These are phyloP conservation scores for Diaporthe sp. DNA, from an alignment of 2,329 filamentous ascomycete species.

Conservation along the genomic window DNA sequence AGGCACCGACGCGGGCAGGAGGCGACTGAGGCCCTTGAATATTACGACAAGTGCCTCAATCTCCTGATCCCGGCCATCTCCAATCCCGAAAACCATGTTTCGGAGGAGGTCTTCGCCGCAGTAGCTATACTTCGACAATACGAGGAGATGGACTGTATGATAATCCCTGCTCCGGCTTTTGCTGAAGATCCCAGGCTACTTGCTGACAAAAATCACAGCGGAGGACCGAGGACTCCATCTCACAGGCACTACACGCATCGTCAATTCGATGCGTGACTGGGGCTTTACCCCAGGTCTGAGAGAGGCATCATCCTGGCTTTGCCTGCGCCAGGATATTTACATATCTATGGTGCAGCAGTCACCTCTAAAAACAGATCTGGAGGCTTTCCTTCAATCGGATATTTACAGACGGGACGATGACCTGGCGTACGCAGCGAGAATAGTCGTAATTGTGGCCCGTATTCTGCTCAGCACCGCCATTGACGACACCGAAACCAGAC, in stretches of 20 bases:
- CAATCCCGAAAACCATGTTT: neutral
- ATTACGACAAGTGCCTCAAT: conserved; percentile 30
- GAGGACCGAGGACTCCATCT: conserved; percentile 18
- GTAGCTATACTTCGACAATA: conserved; percentile 24
- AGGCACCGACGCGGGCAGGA: neutral
- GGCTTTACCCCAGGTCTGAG: conserved; percentile 22
- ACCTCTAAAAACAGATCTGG: conserved; percentile 19
- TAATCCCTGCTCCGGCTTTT: neutral
- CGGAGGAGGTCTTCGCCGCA: conserved; percentile 17
- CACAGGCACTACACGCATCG: conserved; percentile 19
- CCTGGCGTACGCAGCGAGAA: neutral
- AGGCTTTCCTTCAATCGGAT: conserved; percentile 29
- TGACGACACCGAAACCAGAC: neutral
- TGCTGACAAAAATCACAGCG: neutral
- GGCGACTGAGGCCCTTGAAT: conserved; percentile 18
- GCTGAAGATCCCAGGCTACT: accelerated
- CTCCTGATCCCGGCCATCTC: conserved; percentile 28
- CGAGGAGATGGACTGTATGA: conserved; percentile 26
- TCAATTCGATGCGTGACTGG: conserved; percentile 23
- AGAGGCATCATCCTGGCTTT: conserved; percentile 29
- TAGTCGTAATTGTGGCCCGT: conserved; percentile 6
- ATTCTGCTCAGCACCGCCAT: neutral
- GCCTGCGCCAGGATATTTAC: conserved; percentile 30
- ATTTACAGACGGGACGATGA: conserved; percentile 3
- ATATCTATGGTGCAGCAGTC: conserved; percentile 30